These are phyloP conservation scores for Cladosporium sp. DNA, from an alignment of 2,329 filamentous ascomycete genomes.

Conservation along the genomic window DNA sequence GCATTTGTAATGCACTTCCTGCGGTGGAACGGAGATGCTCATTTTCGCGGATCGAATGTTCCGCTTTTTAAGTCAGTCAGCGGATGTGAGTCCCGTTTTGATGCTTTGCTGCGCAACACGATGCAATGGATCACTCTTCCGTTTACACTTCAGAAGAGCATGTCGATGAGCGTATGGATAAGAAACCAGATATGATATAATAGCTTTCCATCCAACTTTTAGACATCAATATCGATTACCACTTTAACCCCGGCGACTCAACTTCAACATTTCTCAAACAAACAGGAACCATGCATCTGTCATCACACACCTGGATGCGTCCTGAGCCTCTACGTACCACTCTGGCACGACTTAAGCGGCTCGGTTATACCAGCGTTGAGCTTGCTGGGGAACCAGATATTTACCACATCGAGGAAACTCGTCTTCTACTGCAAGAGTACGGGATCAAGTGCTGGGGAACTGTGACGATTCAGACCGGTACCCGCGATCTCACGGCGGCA, in stretches of 20 bases:
- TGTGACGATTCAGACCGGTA: neutral
- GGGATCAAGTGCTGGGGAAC: conserved; percentile 2
- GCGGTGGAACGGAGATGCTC: neutral
- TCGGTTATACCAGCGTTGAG: neutral
- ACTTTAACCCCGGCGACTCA: neutral
- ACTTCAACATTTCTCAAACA: neutral
- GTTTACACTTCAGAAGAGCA: too few species aligned
- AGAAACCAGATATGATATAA: too few species aligned
- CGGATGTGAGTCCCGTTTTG: neutral
- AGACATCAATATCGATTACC: too few species aligned
- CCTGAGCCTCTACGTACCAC: conserved; percentile 1
- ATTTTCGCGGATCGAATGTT: neutral
- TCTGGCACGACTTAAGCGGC: neutral
- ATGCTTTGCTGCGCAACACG: neutral
- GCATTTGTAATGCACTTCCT: neutral
- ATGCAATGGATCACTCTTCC: too few species aligned
- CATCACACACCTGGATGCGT: conserved; percentile 1
- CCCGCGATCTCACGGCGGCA: conserved; percentile 1
- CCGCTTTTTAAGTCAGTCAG: neutral
- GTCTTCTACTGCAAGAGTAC: neutral
- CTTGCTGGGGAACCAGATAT: neutral
- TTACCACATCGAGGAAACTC: neutral
- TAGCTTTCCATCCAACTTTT: too few species aligned
- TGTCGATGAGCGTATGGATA: too few species aligned
- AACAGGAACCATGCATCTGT: conserved; percentile 1